Percentiles rank a stretch among this genome's conserved stretches.
Evolutionary conservation across 2,329 filamentous ascomycete genomes (phyloP).

Genomic region (Onygena corvina): DNA sequence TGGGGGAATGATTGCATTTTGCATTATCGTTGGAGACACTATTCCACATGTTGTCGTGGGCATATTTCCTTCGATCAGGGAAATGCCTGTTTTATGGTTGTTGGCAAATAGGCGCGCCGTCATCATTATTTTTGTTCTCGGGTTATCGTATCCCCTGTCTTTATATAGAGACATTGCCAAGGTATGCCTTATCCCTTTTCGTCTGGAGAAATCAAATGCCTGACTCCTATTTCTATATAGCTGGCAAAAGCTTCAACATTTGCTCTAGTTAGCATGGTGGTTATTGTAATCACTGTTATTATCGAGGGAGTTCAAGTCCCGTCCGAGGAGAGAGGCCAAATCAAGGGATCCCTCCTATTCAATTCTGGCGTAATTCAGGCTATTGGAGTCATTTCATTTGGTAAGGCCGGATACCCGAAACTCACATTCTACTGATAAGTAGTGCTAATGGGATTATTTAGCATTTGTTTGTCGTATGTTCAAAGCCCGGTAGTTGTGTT

Average conservation of each 20-base stretch:
- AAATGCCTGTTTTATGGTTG: conserved; percentile 67
- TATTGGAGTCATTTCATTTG: conserved; percentile 95
- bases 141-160: conserved; percentile 79
- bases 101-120: conserved; percentile 69
- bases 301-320: conserved; percentile 70
- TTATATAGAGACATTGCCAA: conserved; percentile 95
- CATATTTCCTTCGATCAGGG: conserved; percentile 61
- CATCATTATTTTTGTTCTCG: conserved; percentile 77
- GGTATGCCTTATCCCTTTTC: conserved; percentile 39
- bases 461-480: conserved; percentile 54
- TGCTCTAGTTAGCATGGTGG: conserved; percentile 79
- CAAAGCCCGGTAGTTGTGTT: background rate
- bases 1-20: conserved; percentile 96
- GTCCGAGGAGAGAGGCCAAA: conserved; percentile 55
- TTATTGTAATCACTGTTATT: conserved; percentile 80
- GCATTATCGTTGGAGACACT: conserved; percentile 91
- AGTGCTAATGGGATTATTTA: conserved; percentile 29
- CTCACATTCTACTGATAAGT: background rate
- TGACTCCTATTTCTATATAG: conserved; percentile 39
- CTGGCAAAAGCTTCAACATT: conserved; percentile 91
- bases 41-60: conserved; percentile 82
- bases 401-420: conserved; percentile 38
- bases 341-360: conserved; percentile 60
- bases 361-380: conserved; percentile 87
- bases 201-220: too few species aligned